Evolutionary conservation across 768 basidiomycete genomes (phyloP).

Genomic region (Phylloporus sp.): DNA sequence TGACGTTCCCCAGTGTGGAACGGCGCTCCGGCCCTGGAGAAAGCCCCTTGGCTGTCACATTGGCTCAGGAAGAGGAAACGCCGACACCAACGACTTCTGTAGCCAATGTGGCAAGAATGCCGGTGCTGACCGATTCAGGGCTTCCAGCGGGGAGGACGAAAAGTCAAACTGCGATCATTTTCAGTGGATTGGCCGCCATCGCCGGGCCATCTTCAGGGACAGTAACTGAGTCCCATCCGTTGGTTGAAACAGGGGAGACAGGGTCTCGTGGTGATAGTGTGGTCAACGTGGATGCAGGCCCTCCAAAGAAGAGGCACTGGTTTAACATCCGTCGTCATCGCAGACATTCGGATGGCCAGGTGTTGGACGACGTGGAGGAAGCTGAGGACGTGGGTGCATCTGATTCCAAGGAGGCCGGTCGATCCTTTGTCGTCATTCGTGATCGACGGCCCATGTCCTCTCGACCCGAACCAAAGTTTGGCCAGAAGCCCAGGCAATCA

Average conservation of each 20-base stretch:
- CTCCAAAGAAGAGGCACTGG: slow-evolving; percentile 68
- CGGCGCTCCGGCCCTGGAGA: slow-evolving; percentile 32
- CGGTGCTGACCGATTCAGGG: slow-evolving; percentile 29
- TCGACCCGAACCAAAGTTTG: slow-evolving; percentile 20
- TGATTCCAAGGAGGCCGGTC: slow-evolving; percentile 36
- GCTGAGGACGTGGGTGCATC: slow-evolving; percentile 25
- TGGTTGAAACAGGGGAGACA: slow-evolving; percentile 18
- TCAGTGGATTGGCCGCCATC: slow-evolving; percentile 44
- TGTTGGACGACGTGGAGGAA: slow-evolving; percentile 26
- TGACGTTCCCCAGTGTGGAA: slow-evolving; percentile 65
- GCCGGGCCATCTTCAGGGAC: slow-evolving; percentile 13
- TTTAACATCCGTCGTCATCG: slow-evolving; percentile 59
- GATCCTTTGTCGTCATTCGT: slow-evolving; percentile 72
- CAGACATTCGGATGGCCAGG: slow-evolving; percentile 54
- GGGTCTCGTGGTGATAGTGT: slow-evolving; percentile 16
- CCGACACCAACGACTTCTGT: slow-evolving; percentile 51
- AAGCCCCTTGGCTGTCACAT: slow-evolving; percentile 20
- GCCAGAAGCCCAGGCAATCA: slow-evolving; percentile 26
- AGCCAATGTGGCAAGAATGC: slow-evolving; percentile 43
- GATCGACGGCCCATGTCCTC: slow-evolving; percentile 43
- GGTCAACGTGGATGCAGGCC: slow-evolving; percentile 39
- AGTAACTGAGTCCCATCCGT: slow-evolving; percentile 17
- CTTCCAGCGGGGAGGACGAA: slow-evolving; percentile 67
- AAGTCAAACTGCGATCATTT: slow-evolving; percentile 85
- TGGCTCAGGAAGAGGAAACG: slow-evolving; percentile 36